phyloP scores from a whole-genome alignment of 2,329 filamentous ascomycete species.

The Aspergillus fischeri region DNA sequence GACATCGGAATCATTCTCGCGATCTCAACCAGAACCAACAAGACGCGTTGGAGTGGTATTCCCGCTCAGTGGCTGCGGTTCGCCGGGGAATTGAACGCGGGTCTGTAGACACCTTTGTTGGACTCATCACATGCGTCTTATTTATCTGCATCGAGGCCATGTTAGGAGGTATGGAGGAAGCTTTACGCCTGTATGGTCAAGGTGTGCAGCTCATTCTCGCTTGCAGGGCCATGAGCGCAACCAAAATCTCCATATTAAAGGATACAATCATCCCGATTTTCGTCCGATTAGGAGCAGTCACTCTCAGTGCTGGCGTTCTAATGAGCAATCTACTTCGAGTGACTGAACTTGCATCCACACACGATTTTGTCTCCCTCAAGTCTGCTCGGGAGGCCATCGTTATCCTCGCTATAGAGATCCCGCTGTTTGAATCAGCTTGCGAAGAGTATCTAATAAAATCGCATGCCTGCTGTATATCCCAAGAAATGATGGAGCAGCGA shows the following conservation, averaged over 20 bases:
- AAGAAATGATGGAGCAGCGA: slow-evolving; percentile 14
- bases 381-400: slow-evolving; percentile 25
- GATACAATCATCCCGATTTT: slow-evolving; percentile 27
- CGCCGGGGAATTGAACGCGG: slow-evolving; percentile 21
- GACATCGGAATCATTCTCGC: background rate
- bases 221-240: slow-evolving; percentile 6
- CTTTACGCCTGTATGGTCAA: slow-evolving; percentile 23
- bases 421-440: slow-evolving; percentile 20
- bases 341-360: background rate
- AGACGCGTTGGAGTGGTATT: slow-evolving; percentile 31
- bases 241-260: slow-evolving; percentile 19
- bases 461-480: slow-evolving; percentile 7
- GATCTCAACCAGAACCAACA: slow-evolving; percentile 16
- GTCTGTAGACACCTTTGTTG: slow-evolving; percentile 20
- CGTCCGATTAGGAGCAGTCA: slow-evolving; percentile 19
- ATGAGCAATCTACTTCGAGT: slow-evolving; percentile 4
- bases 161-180: slow-evolving; percentile 21
- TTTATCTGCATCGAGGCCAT: slow-evolving; percentile 33
- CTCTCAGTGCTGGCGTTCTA: slow-evolving; percentile 5
- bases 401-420: slow-evolving; percentile 18
- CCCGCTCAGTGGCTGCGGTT: slow-evolving; percentile 25
- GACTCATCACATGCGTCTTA: slow-evolving; percentile 28
- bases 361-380: slow-evolving; percentile 5
- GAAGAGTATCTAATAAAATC: slow-evolving; percentile 12
- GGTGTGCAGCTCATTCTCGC: slow-evolving; percentile 20